A percentile compares a stretch with the other conserved stretches of the same genome.
phyloP scores from a whole-genome alignment of 768 basidiomycete genomes.

The Fomitopsis pulvina region DNA sequence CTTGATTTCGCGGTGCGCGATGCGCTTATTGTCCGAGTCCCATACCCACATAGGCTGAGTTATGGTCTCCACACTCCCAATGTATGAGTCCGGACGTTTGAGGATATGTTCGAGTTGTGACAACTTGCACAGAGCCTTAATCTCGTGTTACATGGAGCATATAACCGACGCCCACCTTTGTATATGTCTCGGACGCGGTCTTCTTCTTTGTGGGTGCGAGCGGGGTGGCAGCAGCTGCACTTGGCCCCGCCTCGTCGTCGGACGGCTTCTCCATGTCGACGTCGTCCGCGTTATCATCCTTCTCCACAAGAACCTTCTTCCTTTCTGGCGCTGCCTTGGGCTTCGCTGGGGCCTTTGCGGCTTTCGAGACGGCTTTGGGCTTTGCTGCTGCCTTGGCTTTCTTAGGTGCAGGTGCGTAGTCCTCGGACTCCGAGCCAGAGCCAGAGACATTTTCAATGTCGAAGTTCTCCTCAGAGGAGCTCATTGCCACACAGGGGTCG shows the following conservation, averaged over 20 bases:
- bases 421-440: constrained; percentile 56
- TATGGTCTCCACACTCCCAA: constrained; percentile 89
- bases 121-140: constrained; percentile 44
- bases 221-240: constrained; percentile 16
- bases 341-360: constrained; percentile 41
- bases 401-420: constrained; percentile 47
- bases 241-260: constrained; percentile 27
- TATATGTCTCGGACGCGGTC: constrained; percentile 85
- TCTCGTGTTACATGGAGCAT: not conserved
- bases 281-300: constrained; percentile 54
- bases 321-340: constrained; percentile 46
- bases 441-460: constrained; percentile 51
- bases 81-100: constrained; percentile 90
- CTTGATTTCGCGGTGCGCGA: constrained; percentile 76
- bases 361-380: constrained; percentile 38
- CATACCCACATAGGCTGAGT: constrained; percentile 92
- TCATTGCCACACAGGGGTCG: constrained; percentile 37
- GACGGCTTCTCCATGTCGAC: constrained; percentile 39
- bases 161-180: constrained; percentile 53
- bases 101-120: constrained; percentile 93
- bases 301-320: constrained; percentile 67
- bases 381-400: constrained; percentile 42
- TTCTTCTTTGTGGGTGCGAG: constrained; percentile 57
- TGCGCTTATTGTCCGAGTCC: constrained; percentile 75
- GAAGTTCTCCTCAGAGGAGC: constrained; percentile 71